A percentile compares a stretch with the other conserved stretches of the same genome.
These are phyloP conservation scores for Euphorbia schlechtendalii DNA, from an alignment of 441 rosid species.

Conservation along the genomic window DNA sequence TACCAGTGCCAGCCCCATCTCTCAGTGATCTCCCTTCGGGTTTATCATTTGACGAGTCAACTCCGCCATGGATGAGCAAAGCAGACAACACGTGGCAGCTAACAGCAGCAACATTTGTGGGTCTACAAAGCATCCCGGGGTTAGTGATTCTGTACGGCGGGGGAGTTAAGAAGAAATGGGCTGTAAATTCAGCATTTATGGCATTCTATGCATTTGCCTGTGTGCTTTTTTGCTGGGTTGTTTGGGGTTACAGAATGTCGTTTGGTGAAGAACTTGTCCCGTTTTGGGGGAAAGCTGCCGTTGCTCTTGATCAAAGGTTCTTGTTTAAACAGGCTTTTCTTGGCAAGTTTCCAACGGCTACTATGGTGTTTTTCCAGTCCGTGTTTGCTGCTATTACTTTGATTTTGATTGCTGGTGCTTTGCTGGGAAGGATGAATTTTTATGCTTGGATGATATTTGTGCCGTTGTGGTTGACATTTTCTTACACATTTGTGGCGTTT, in stretches of 20 bases:
- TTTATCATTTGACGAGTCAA: conserved; percentile 28
- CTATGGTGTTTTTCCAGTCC: conserved; percentile 41
- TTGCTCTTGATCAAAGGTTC: too few relatives aligned
- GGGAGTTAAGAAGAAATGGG: conserved; percentile 69
- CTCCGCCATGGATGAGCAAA: conserved; percentile 41
- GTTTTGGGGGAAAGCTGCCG: too few relatives aligned
- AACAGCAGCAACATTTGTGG: conserved; percentile 46
- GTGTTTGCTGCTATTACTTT: conserved; percentile 66
- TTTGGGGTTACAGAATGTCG: conserved; percentile 51
- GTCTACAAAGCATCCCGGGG: conserved; percentile 62
- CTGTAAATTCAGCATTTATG: conserved; percentile 66
- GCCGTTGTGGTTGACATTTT: conserved; percentile 49
- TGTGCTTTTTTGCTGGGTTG: conserved; percentile 49
- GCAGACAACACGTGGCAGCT: conserved; percentile 65
- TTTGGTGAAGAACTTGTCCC: conserved; percentile 30
- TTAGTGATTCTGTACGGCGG: conserved; percentile 56
- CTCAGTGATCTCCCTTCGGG: conserved; percentile 28
- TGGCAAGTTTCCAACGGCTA: neutral
- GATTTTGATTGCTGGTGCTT: conserved; percentile 43
- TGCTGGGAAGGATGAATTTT: conserved; percentile 66
- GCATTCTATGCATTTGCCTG: conserved; percentile 56
- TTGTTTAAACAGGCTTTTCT: too few relatives aligned
- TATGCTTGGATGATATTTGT: conserved; percentile 70
- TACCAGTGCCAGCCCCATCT: conserved; percentile 9
- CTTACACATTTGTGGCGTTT: conserved; percentile 49